phyloP scores from a whole-genome alignment of 2,329 filamentous ascomycete species.

The Colletotrichum costaricense region DNA sequence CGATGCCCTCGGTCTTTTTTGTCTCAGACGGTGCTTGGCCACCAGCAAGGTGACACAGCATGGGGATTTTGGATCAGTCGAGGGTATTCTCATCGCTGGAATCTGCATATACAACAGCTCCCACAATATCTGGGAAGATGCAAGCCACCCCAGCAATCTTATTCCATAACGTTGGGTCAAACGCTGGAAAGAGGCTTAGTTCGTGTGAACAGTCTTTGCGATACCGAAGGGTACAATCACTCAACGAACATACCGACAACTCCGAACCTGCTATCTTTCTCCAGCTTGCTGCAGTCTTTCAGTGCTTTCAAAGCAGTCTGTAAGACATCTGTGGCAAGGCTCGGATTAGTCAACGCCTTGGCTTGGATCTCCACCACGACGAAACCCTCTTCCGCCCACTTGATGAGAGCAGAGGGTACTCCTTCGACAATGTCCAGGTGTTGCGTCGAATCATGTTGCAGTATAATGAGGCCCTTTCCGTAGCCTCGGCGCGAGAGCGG shows the following conservation, averaged over 20 bases:
- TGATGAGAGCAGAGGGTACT: conserved; percentile 66
- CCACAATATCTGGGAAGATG: background rate
- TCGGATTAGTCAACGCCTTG: background rate
- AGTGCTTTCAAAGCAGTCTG: background rate
- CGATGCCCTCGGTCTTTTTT: no score
- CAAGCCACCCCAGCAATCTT: background rate
- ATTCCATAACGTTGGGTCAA: background rate
- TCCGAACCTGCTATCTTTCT: background rate
- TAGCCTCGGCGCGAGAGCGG: background rate
- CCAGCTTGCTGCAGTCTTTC: background rate
- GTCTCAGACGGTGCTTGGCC: no score
- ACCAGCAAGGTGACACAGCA: no score
- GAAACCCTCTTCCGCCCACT: conserved; percentile 80
- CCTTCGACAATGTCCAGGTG: conserved; percentile 32
- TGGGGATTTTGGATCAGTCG: no score
- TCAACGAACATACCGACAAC: background rate
- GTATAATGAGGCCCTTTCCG: background rate
- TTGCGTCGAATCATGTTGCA: background rate
- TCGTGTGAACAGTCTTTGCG: background rate
- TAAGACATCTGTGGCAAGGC: background rate
- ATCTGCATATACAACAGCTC: no score
- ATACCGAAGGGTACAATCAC: background rate
- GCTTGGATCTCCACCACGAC: conserved; percentile 64
- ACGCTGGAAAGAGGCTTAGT: background rate
- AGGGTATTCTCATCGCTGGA: no score